Base-by-base conservation (phyloP, 371 early-diverging fungal species). In the Nematocida homosporus region DNA sequence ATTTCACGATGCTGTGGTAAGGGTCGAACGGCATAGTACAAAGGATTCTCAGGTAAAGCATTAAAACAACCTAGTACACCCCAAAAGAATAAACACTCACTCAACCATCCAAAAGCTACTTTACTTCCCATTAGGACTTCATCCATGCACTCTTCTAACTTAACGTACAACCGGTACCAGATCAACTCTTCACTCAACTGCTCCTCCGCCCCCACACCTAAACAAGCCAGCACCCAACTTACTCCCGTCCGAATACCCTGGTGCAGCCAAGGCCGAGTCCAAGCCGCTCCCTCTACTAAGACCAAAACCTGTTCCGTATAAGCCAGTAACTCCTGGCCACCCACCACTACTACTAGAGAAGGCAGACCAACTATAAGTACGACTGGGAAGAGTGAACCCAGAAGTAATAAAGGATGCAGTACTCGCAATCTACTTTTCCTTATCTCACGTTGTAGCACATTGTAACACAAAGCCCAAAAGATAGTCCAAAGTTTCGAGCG, bases 381-480 rank as follows among this genome's bases (percentile, higher is more conserved):
- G 6, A 29, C 41, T 20, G 69, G 69, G 60, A 68, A 60, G 20
- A 57, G 6, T 29, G 38, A 25, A 4, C 54, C 20, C 5, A 5
- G 5, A 8, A 66, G 2, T 10, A 66, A 2, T 6, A 66, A 2
- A 37, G 67, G 42, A 10, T 29, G 37, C 10, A 66, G 8, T 5
- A 56, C 20, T 2, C 3, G 4, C 29, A 37, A n/a, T 41, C 30
- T 23, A 10, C 37, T 60, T 1, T 61, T 61, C 16, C 35, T 50
- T 10, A 72, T 41, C 20, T 59, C 18, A 23, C 57, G 34, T 34
- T 16, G 38, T 18, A 72, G 40, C 8, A 40, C 34, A 51, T 77
- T 29, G 34, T 61, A 72, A 64, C 75, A 72, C 47, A 72, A 30
- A 0, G 75, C 60, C 63, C 61, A 72, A 44, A 72, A 61, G 23